Percentiles rank a stretch among this genome's conserved stretches.
Conservation (phyloP, 768 basidiomycete genomes). For the Kwoniella dendrophila region DNA sequence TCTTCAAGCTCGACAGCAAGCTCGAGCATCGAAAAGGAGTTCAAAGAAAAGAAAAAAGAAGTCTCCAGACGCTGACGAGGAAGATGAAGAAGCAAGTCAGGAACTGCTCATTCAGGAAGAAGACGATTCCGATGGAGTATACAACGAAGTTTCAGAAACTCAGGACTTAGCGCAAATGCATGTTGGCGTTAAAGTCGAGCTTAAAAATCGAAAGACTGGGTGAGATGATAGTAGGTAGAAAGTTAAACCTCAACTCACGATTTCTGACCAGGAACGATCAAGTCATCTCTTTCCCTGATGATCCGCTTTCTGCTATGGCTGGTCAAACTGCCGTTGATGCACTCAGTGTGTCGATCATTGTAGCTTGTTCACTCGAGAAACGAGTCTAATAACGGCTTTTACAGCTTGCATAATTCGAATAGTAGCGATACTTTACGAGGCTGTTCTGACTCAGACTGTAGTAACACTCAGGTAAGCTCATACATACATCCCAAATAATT, state of each 20-base stretch:
- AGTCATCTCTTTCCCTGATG: constrained; percentile 35
- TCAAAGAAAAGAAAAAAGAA: not conserved
- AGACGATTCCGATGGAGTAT: not conserved
- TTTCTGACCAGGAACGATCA: constrained; percentile 22
- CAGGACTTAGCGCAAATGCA: not conserved
- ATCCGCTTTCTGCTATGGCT: constrained; percentile 14
- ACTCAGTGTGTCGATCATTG: constrained; percentile 16
- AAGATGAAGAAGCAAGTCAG: constrained; percentile 1
- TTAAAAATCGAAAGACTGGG: constrained; percentile 44
- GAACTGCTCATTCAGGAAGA: not conserved
- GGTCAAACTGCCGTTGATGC: constrained; percentile 20
- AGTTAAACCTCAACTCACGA: not conserved
- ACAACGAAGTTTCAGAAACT: not conserved
- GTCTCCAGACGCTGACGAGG: not conserved
- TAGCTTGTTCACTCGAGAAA: too few species aligned
- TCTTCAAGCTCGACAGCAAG: not conserved
- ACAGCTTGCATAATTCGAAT: constrained; percentile 35
- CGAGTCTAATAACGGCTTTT: too few species aligned
- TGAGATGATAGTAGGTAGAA: too few species aligned
- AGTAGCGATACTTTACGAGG: constrained; percentile 39
- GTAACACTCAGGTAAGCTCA: constrained; percentile 40
- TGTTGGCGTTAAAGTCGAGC: constrained; percentile 20
- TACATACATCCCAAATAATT: not conserved
- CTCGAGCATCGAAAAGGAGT: not conserved
- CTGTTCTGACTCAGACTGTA: constrained; percentile 28